Percentiles rank a stretch among this genome's conserved stretches.
Evolutionary conservation across 225 moss, liverwort and hornwort species (phyloP).

Genomic region (Sphagnum tenellum): DNA sequence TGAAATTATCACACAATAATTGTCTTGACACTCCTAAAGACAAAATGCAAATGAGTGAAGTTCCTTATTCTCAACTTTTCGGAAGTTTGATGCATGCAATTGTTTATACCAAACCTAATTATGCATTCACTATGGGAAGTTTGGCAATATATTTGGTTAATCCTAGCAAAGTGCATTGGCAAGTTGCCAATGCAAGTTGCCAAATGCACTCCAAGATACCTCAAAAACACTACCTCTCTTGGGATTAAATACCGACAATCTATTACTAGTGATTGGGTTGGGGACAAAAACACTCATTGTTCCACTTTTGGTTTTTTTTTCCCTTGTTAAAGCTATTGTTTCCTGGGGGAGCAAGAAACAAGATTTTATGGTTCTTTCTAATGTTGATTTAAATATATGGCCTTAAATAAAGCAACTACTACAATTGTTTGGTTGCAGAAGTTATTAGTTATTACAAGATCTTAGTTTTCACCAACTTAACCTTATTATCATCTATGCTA

Average conservation of each 20-base stretch:
- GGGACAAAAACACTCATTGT: not conserved
- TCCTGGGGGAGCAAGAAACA: conserved; percentile 3
- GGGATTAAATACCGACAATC: not conserved
- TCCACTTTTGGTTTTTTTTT: not conserved
- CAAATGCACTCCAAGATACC: not conserved
- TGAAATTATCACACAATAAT: no score
- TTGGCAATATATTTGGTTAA: not conserved
- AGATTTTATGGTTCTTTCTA: not conserved
- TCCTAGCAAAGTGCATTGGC: not conserved
- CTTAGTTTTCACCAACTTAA: not conserved
- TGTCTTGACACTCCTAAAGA: no score
- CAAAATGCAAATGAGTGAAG: not conserved
- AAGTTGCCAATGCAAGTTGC: conserved; percentile 2
- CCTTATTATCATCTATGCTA: not conserved
- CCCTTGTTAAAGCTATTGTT: not conserved
- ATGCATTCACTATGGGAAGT: not conserved
- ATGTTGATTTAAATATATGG: not conserved
- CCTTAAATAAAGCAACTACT: not conserved
- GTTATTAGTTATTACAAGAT: not conserved
- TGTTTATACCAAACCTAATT: not conserved
- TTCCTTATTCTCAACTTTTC: not conserved
- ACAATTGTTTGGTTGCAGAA: not conserved
- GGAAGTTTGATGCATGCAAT: not conserved
- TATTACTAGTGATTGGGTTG: not conserved
- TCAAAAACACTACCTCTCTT: not conserved